Conservation (phyloP, 208 protist genomes). For the Leishmania aethiopica region DNA sequence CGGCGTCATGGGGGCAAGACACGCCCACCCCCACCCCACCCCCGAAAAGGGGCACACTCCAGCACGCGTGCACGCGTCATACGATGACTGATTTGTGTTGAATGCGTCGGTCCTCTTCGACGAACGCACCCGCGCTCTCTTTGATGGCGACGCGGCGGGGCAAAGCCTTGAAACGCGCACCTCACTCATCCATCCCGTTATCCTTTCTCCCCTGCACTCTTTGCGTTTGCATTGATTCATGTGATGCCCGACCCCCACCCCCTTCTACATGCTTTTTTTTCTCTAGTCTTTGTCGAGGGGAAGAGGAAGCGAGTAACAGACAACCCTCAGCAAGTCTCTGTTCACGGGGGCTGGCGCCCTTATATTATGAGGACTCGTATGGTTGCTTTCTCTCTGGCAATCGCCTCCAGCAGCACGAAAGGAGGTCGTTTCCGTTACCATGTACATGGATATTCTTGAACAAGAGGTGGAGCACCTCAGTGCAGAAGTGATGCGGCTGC, state of each 20-base stretch:
- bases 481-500: conserved; percentile 84
- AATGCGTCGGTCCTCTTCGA: neutral
- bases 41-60: neutral
- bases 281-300: neutral
- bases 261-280: too few species aligned
- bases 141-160: neutral
- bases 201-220: neutral
- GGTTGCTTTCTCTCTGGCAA: neutral
- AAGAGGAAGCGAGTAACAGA: neutral
- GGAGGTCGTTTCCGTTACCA: conserved; percentile 2
- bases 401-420: neutral
- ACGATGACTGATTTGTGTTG: too few species aligned
- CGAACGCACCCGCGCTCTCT: neutral
- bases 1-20: neutral
- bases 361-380: too few species aligned
- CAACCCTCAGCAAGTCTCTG: neutral
- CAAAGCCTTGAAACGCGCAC: neutral
- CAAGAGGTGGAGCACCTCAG: conserved; percentile 83
- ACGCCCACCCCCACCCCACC: too few species aligned
- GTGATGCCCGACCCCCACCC: neutral
- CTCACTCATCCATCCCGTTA: neutral
- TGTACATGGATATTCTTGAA: conserved; percentile 85
- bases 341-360: too few species aligned
- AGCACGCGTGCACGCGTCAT: neutral
- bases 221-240: neutral